phyloP scores from a whole-genome alignment of 2,329 filamentous ascomycete genomes.

The Nannizziopsis barbatae region DNA sequence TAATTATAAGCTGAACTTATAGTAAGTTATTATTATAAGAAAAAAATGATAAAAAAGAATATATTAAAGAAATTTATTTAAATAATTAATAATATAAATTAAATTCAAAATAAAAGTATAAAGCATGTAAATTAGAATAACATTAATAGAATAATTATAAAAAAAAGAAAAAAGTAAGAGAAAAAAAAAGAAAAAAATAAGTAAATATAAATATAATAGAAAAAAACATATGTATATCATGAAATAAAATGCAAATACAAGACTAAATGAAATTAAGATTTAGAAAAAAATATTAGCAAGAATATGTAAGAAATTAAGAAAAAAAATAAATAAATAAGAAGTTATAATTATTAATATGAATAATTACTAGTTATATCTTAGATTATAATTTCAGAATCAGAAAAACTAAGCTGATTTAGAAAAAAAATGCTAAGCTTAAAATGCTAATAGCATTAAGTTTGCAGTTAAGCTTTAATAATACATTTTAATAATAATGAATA shows the following conservation, averaged over 20 bases:
- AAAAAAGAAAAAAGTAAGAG: background rate
- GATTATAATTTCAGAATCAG: conserved; percentile 1
- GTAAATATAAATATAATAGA: background rate
- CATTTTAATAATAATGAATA: conserved; percentile 7
- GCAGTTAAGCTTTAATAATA: conserved; percentile 10
- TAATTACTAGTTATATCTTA: conserved; percentile 3
- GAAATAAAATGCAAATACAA: conserved; percentile 4
- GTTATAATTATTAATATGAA: conserved; percentile 7
- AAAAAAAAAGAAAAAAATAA: background rate
- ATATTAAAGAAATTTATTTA: no score
- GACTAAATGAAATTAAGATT: background rate
- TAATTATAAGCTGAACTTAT: background rate
- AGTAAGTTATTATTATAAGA: background rate
- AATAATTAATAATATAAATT: no score
- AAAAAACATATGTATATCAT: conserved; percentile 5
- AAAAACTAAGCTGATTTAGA: background rate
- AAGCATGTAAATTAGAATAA: background rate
- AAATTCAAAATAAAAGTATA: no score
- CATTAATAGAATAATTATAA: background rate
- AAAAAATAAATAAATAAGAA: conserved; percentile 4
- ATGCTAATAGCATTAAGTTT: background rate
- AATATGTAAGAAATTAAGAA: conserved; percentile 7
- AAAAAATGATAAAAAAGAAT: no score
- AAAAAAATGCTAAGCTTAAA: background rate
- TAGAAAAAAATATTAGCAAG: no score